Evolutionary conservation across 768 basidiomycete genomes (phyloP), one percentile per base, ranked within the genome.

Genomic region (Lepiota subincarnata): DNA sequence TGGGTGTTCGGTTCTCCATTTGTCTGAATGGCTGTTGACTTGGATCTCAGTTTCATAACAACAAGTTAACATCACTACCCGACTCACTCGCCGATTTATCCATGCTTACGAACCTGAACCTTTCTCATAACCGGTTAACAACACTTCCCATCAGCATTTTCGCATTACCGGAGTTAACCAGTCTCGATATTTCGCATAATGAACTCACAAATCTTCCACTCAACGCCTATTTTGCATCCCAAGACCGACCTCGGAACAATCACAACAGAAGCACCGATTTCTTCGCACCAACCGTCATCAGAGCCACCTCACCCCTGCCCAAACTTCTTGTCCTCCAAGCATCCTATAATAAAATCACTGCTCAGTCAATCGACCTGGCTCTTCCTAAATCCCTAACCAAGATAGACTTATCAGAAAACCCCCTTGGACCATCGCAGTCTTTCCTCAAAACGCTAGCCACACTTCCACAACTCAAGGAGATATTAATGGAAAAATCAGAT

Each of bases 101-200:
- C 0, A 75, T 77, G 18, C 74, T 93, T 16, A 82, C 83, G 11
- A 71, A 70, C 44, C 71, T 92, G 56, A 88, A 93, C 68, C 68
- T 93, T 31, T 91, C 89, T 0, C 76, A 87, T 64, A 92, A 92
- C 64, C 67, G 72, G 3, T 73, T 93, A 28, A 76, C 77, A 0
- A 69, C 77, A 4, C 73, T 92, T 10, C 90, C 90, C 1, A 60
- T 69, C 28, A 78, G 82, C 59, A 60, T 90, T 24, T 91, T 84
- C 59, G 73, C 85, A 11, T 78, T 92, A 16, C 87, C 89, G 6
- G 72, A 80, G 35, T 76, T 92, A 31, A 74, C 80, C 3, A 73
- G 66, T 22, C 73, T 92, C 46, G 88, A 91, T 57, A 56, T 92
- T 12, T 86, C 89, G 1, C 80, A 90, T 61, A 92, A 92, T 65